Evolutionary conservation across 176 grass and related monocot species (phyloP).

Genomic region (Paspalum notatum): DNA sequence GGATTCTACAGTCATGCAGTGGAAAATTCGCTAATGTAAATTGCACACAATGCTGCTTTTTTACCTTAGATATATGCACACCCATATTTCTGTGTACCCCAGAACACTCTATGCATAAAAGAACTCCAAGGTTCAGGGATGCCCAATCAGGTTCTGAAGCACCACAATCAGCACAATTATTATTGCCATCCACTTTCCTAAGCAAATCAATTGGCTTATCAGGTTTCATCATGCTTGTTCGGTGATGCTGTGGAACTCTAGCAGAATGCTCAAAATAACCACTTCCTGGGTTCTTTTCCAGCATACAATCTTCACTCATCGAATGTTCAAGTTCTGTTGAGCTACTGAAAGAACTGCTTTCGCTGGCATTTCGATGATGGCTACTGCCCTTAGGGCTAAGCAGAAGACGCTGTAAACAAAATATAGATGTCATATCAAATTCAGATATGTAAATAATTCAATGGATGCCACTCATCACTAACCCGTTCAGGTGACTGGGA

Average conservation of each 20-base stretch:
- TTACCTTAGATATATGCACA: constrained; percentile 99
- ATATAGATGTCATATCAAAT: constrained; percentile 37
- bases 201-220: constrained; percentile 98
- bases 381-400: constrained; percentile 62
- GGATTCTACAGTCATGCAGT: not conserved
- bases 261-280: constrained; percentile 79
- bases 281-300: constrained; percentile 71
- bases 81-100: constrained; percentile 98
- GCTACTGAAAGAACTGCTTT: constrained; percentile 87
- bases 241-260: constrained; percentile 72
- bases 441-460: constrained; percentile 30
- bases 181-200: constrained; percentile 90
- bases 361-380: constrained; percentile 72
- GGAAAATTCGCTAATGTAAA: constrained; percentile 21
- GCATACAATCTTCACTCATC: constrained; percentile 70
- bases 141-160: constrained; percentile 93
- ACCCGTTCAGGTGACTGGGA: constrained; percentile 98
- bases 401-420: constrained; percentile 80
- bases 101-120: constrained; percentile 98
- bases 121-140: constrained; percentile 90
- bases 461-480: constrained; percentile 20
- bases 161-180: constrained; percentile 87
- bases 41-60: constrained; percentile 6
- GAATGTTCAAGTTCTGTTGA: constrained; percentile 85
- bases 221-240: constrained; percentile 74